Evolutionary conservation across 257 asterid genomes (phyloP).

Genomic region (Primulina tabacum): DNA sequence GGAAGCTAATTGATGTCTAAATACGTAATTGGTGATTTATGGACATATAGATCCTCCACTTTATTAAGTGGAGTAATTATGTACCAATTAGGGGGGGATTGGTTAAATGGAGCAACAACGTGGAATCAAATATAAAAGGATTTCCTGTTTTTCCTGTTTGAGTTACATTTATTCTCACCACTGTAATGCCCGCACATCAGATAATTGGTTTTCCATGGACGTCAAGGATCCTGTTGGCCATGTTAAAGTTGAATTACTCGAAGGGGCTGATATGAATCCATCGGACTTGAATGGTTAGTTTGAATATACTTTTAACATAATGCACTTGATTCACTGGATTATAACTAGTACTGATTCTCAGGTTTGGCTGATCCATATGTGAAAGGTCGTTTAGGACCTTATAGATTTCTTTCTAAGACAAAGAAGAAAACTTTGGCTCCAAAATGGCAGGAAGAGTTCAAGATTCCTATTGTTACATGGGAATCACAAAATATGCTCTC

Average conservation of each 20-base stretch:
- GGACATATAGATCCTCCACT: neutral
- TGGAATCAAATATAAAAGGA: neutral
- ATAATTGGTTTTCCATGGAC: constrained; percentile 51
- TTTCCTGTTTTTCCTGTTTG: too few relatives aligned
- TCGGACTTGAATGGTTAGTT: constrained; percentile 85
- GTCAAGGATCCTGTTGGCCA: constrained; percentile 55
- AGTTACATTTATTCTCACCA: neutral
- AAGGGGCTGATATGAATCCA: constrained; percentile 88
- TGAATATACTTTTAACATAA: neutral
- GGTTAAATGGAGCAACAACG: neutral
- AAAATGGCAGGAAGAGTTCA: constrained; percentile 94
- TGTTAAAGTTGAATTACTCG: constrained; percentile 73
- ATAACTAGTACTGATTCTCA: constrained; percentile 36
- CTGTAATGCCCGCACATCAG: constrained; percentile 22
- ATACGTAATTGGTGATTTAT: neutral
- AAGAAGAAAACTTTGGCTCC: constrained; percentile 78
- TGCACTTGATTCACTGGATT: constrained; percentile 17
- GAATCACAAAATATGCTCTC: constrained; percentile 65
- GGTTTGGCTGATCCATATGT: constrained; percentile 98
- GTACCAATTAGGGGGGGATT: neutral
- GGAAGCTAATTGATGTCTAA: neutral
- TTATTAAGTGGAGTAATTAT: neutral
- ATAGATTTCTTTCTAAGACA: constrained; percentile 74
- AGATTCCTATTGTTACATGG: constrained; percentile 84
- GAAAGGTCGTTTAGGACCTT: constrained; percentile 80